Evolutionary conservation across 208 protist genomes (phyloP).

Genomic region (Leishmania arabica): DNA sequence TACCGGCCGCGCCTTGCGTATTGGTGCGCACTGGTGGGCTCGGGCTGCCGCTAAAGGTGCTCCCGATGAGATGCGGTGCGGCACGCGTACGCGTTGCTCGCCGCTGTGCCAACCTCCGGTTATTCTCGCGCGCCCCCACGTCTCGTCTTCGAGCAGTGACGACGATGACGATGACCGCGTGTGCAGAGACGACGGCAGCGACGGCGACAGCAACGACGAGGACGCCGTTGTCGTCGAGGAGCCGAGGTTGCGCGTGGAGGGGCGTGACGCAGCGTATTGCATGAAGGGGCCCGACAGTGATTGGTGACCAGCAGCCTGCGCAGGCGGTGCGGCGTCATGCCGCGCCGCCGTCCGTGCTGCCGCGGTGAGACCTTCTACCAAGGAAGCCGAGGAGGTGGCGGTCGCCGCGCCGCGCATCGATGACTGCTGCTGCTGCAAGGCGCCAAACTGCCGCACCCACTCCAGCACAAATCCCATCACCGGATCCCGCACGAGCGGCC

Average conservation of each 20-base stretch:
- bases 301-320: not conserved
- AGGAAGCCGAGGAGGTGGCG: not conserved
- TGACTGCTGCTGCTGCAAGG: slow-evolving; percentile 10
- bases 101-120: not conserved
- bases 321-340: not conserved
- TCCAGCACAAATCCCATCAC: slow-evolving; percentile 79
- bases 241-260: slow-evolving; percentile 33
- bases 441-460: slow-evolving; percentile 65
- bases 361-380: slow-evolving; percentile 19
- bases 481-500: slow-evolving; percentile 47
- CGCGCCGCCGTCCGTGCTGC: slow-evolving; percentile 19
- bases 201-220: not conserved
- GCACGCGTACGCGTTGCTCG: not conserved
- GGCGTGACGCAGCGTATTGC: slow-evolving; percentile 5
- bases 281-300: not conserved
- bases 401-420: not conserved
- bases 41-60: not conserved
- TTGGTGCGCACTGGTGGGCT: not conserved
- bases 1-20: slow-evolving; percentile 20
- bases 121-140: not conserved
- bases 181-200: not conserved
- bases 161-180: slow-evolving; percentile 10
- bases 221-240: slow-evolving; percentile 8
- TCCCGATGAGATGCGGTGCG: not conserved
- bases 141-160: not conserved